Evolutionary conservation across 1,284 basidiomycete species (phyloP), one percentile per base, ranked within the genome.

Genomic region (Apiotrichum gracile): DNA sequence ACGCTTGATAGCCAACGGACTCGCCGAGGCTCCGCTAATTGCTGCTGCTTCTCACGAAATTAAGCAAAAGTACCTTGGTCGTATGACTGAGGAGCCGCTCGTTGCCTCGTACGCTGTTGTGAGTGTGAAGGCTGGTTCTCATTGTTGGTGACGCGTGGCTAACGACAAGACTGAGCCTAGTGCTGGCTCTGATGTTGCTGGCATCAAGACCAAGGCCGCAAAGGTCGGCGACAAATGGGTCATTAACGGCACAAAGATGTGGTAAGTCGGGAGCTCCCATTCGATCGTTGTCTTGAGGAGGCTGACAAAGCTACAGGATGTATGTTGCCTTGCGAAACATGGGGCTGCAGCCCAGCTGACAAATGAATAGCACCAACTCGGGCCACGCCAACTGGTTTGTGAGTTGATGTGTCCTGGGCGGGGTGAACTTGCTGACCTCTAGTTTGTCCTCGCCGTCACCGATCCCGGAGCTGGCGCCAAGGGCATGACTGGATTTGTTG

Each of bases 21-120:
- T 81, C 1, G 79, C 79, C 0, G 77, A 80, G 56, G 79, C 80
- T 0, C 80, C 80, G 0, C 52, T 81, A 13, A 76, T 81, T 34
- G 76, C 81, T 10, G 77, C 79, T 1, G 79, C 75, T 2, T 77
- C 70, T 21, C 74, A 81, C 48, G 76, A 76, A 56, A 73, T 71
- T 42, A 82, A 80, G 68, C 60, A 61, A 50, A 81, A 80, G 68
- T 81, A 79, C 64, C 70, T 81, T n/a, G 79, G 80, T 1, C 69
- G 79, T n/a, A 78, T 81, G 76, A 78, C 77, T 0, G 80, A 81
- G 58, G 79, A 79, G 63, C 79, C 79, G 0, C 65, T 82, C 14
- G 78, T 82, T 57, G 79, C 79, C 16, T 76, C 79, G 2, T 82
- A 82, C 66, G 78, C 78, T 56, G 78, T 79, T 22, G 64, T 67